A percentile compares a stretch with the other conserved stretches of the same genome.
phyloP scores from a whole-genome alignment of 306 rosid genomes.

The Acacia confusa region DNA sequence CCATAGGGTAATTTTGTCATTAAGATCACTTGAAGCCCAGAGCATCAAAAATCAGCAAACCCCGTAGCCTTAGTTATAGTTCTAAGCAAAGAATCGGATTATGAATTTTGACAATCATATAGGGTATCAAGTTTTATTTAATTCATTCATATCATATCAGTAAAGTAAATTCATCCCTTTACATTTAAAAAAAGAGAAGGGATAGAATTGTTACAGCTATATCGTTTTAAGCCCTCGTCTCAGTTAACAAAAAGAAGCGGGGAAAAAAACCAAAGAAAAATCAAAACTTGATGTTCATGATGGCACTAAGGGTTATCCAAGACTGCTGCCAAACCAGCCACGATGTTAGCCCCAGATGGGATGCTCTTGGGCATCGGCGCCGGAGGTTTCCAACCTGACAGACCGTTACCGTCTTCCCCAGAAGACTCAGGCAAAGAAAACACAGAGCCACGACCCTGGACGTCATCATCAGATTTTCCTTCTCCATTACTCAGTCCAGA shows the following conservation, averaged over 20 bases:
- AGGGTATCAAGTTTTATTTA: conserved; percentile 11
- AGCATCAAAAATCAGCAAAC: not conserved
- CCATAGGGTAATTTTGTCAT: not conserved
- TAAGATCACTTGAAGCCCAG: not conserved
- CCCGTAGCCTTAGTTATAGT: not conserved
- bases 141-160: conserved; percentile 33
- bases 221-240: conserved; percentile 32
- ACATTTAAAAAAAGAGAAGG: conserved; percentile 63
- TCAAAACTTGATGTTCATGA: conserved; percentile 48
- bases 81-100: conserved; percentile 2
- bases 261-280: not conserved
- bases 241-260: conserved; percentile 6
- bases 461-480: conserved; percentile 18
- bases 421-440: conserved; percentile 23
- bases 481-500: not conserved
- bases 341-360: conserved; percentile 35
- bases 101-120: conserved; percentile 14
- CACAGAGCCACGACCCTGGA: conserved; percentile 29
- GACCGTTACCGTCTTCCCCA: conserved; percentile 24
- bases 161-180: conserved; percentile 54
- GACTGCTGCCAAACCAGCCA: conserved; percentile 72
- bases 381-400: conserved; percentile 49
- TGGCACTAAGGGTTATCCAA: conserved; percentile 35
- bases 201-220: conserved; percentile 40
- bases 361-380: conserved; percentile 52